phyloP scores from a whole-genome alignment of 495 filamentous ascomycete genomes.

The Cercophora samala region DNA sequence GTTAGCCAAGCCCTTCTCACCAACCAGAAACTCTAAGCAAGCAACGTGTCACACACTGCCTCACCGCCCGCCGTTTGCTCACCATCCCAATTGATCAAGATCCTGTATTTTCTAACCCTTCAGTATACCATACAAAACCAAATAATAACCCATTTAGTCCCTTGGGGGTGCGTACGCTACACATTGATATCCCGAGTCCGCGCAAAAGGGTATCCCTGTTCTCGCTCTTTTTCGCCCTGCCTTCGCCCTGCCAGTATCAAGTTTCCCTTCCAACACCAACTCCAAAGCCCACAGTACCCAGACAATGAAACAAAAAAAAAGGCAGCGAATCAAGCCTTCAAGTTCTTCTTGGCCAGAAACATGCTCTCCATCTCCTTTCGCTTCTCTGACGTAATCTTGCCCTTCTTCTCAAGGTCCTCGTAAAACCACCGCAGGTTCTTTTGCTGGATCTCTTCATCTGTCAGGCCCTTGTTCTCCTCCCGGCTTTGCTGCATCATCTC shows the following conservation, averaged over 20 bases:
- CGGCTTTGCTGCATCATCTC: conserved; percentile 17
- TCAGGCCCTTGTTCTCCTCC: conserved; percentile 16
- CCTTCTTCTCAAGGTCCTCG: conserved; percentile 14
- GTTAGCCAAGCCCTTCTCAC: background rate
- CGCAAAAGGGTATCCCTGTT: background rate
- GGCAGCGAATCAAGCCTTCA: conserved; percentile 3
- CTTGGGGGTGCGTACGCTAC: background rate
- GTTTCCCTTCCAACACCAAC: background rate
- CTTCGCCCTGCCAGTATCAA: background rate
- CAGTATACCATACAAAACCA: background rate
- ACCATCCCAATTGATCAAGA: background rate
- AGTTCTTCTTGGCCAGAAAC: conserved; percentile 14
- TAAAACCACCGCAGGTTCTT: conserved; percentile 24
- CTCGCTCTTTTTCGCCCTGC: background rate
- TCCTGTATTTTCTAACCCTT: background rate
- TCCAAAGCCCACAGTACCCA: conserved; percentile 1
- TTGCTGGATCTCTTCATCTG: conserved; percentile 14
- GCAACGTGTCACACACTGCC: background rate
- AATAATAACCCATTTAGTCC: background rate
- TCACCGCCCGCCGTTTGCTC: background rate
- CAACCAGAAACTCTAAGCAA: background rate
- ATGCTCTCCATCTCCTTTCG: background rate
- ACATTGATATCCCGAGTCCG: background rate
- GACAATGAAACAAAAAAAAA: background rate
- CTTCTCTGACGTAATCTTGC: conserved; percentile 15